A percentile compares a stretch with the other conserved stretches of the same genome.
phyloP scores from a whole-genome alignment of 2,329 filamentous ascomycete genomes.

The Alternaria sp. region DNA sequence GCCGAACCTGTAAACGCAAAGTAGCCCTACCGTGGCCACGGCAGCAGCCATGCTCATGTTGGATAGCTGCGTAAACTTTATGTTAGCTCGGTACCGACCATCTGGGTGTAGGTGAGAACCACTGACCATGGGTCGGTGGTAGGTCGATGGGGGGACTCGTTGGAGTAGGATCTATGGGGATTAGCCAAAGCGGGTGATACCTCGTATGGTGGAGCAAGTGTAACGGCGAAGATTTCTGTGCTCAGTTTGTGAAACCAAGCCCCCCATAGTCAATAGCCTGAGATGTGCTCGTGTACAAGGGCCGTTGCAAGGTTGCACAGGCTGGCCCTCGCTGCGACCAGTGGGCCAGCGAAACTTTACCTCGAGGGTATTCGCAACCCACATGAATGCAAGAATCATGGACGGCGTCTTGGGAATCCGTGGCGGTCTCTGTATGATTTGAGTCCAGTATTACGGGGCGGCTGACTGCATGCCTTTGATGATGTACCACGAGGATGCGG shows the following conservation, averaged over 20 bases:
- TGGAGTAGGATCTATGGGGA: slow-evolving; percentile 2
- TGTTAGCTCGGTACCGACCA: slow-evolving; percentile 4
- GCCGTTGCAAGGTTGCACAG: slow-evolving; percentile 36
- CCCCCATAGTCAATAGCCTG: slow-evolving; percentile 26
- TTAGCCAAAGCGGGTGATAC: slow-evolving; percentile 36
- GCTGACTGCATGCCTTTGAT: slow-evolving; percentile 15
- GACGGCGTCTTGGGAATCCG: background rate
- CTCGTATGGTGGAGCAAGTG: slow-evolving; percentile 46
- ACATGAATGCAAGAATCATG: background rate
- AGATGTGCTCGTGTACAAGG: slow-evolving; percentile 26
- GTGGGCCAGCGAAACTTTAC: slow-evolving; percentile 1
- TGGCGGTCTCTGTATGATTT: background rate
- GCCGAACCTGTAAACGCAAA: slow-evolving; percentile 35
- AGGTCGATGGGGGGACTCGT: background rate
- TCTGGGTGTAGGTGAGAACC: background rate
- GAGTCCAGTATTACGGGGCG: slow-evolving; percentile 5
- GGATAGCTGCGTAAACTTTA: background rate
- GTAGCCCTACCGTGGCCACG: slow-evolving; percentile 11
- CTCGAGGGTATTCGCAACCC: background rate
- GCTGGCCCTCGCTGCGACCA: slow-evolving; percentile 17
- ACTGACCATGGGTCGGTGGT: background rate
- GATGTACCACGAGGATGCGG: slow-evolving; percentile 17
- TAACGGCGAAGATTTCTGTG: slow-evolving; percentile 45
- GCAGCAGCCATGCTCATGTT: background rate
- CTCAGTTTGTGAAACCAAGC: slow-evolving; percentile 37